Base-by-base conservation (phyloP, 371 early-diverging fungal genomes). In the Mortierella sp. region DNA sequence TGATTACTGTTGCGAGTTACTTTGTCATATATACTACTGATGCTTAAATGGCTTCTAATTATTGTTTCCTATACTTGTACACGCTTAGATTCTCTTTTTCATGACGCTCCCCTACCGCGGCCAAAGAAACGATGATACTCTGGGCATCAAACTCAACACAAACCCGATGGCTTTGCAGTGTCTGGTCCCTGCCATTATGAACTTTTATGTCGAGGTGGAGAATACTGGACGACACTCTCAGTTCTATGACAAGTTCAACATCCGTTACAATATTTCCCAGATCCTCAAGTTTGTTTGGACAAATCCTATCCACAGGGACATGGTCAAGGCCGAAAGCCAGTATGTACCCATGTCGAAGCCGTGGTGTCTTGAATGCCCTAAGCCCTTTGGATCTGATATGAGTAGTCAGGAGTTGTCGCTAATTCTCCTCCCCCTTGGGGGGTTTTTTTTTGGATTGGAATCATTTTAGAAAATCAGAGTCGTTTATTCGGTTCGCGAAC, bases 211-310 rank as follows among this genome's bases (percentile, higher is more conserved):
- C 88, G 98, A 98, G 80, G 97, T 98, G 21, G 99, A 99, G 87
- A 95, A 96, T 55, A 98, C 98, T 0, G 99, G 99, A 16, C 91
- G 94, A 13, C 93, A 93, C 76, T 94, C 96, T 0, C 98, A 98
- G 81, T 99, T 99, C 86, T 99, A 98, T 82, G 99, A 99, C 88
- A 99, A 99, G 88, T 98, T 98, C 90, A 98, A 96, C 84, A 97
- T 97, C 78, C 95, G 99, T 46, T 98, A 98, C 90, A 95, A 98
- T 76, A 97, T 98, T 72, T 95, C 96, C n/a, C 96, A 97, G 82
- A 94, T 98, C 16, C 92, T 98, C 88, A 96, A 97, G 82, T 88
- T 91, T 9, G 90, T 98, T 19, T 98, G 98, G 98, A 89, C 88
- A 0, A 94, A 97, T 71, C 92, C 90, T 46, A 86, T 86, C 67